Conservation (phyloP, 176 grass and related monocot species). For the Panicum miliaceum region DNA sequence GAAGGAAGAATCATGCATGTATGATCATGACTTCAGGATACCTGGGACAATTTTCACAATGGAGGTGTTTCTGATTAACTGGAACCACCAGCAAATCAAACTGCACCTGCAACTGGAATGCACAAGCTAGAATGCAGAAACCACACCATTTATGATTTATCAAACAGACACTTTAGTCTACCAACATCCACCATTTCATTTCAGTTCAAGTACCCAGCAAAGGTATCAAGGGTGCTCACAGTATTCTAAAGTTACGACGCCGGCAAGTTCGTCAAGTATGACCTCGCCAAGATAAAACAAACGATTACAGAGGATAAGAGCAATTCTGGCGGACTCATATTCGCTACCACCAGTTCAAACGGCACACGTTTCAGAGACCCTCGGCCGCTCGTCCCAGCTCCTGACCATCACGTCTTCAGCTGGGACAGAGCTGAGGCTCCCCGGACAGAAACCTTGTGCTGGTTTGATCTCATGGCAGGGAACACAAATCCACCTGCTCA, state of each 20-base stretch:
- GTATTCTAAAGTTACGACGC: background rate
- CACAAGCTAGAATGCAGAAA: slow-evolving; percentile 6
- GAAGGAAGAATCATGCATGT: background rate
- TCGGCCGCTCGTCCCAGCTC: background rate
- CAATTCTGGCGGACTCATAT: background rate
- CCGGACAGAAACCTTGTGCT: background rate
- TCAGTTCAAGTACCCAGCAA: background rate
- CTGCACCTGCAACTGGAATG: background rate
- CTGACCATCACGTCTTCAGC: background rate
- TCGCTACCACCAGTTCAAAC: slow-evolving; percentile 1
- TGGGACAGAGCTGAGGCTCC: background rate
- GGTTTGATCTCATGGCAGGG: background rate
- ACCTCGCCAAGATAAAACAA: slow-evolving; percentile 1
- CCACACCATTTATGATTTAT: background rate
- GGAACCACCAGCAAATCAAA: background rate
- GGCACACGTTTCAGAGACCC: background rate
- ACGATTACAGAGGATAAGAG: background rate
- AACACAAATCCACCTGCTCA: background rate
- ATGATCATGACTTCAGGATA: background rate
- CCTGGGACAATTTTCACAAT: background rate
- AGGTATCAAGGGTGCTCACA: background rate
- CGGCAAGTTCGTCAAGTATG: slow-evolving; percentile 9
- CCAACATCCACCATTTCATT: background rate
- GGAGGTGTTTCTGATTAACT: background rate
- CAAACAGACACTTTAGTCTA: background rate